Evolutionary conservation across 495 filamentous ascomycete genomes (phyloP), one percentile per base, ranked within the genome.

Genomic region (Xylaria cubensis): DNA sequence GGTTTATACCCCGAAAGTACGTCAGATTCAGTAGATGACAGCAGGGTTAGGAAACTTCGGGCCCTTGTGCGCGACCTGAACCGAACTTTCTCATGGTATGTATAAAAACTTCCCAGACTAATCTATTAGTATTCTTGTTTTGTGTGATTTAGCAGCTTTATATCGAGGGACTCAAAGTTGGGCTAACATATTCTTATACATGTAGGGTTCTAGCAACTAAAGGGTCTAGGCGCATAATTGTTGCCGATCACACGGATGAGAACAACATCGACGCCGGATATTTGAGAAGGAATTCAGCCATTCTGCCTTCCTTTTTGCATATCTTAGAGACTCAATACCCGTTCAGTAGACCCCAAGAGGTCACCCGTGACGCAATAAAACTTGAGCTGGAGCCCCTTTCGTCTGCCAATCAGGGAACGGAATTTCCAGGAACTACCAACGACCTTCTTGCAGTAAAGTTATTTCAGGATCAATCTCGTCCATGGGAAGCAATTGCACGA

Each of bases 361-460:
- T 75, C 50, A 64, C 61, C 5, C 74, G 73, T 13, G 46, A 73
- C 26, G 10, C 32, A 9, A 56, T 76, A n/a, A 53, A 67, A 7
- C 41, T 61, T 6, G 68, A 74, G 0, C 44, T 76, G 3, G 71
- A 74, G 44, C 44, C 53, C 4, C n/a, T 73, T 1, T 72, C 70
- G 42, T 70, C 70, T 7, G 65, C 72, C 3, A 73, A 78, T 41
- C 76, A 74, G 55, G 76, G 76, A 6, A 74, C 51, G 32, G 76
- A 82, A 70, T 76, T 81, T 48, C 80, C 79, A 1, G 80, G 80
- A 8, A 72, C 79, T 15, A 74, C 79, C 26, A 81, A 81, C 62
- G 78, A 79, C 62, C 73, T 76, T 2, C 36, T 82, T n/a, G 77
- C 76, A 15, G 72, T 80, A 26, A 75, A 82, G 34, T 64, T 81